Conservation (phyloP, 345 rosid species). For the Moricandia moricandioides region DNA sequence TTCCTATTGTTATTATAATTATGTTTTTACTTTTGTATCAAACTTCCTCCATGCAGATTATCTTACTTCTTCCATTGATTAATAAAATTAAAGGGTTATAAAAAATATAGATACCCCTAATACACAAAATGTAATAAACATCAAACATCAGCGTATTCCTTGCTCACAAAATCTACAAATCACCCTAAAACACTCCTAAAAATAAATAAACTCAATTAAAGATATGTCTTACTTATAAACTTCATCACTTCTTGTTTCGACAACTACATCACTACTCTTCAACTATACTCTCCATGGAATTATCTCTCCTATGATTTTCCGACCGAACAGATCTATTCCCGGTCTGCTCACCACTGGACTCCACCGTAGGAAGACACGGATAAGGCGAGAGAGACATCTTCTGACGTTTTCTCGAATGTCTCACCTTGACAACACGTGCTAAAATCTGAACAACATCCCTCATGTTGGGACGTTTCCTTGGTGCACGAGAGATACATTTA, state of each 20-base stretch:
- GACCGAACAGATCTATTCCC: conserved; percentile 9
- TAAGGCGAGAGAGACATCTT: conserved; percentile 41
- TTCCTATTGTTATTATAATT: no score
- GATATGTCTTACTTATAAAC: background rate
- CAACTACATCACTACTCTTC: conserved; percentile 48
- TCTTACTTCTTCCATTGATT: no score
- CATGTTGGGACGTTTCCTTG: conserved; percentile 88
- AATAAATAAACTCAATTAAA: background rate
- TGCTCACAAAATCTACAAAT: conserved; percentile 8
- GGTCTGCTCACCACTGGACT: conserved; percentile 7
- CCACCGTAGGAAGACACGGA: conserved; percentile 3
- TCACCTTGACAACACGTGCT: conserved; percentile 59
- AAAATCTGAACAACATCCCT: conserved; percentile 92
- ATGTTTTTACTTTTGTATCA: no score
- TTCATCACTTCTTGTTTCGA: background rate
- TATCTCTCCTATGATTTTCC: conserved; percentile 55
- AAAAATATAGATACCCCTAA: no score
- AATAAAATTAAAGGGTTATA: no score
- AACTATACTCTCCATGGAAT: conserved; percentile 61
- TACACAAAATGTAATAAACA: no score
- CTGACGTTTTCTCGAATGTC: conserved; percentile 63
- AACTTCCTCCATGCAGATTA: no score
- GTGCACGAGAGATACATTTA: conserved; percentile 66
- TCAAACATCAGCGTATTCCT: conserved; percentile 6
- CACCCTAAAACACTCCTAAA: background rate